A percentile compares a stretch with the other conserved stretches of the same genome.
Conservation (phyloP, 176 grass and related monocot genomes). For the Carex scoparia region DNA sequence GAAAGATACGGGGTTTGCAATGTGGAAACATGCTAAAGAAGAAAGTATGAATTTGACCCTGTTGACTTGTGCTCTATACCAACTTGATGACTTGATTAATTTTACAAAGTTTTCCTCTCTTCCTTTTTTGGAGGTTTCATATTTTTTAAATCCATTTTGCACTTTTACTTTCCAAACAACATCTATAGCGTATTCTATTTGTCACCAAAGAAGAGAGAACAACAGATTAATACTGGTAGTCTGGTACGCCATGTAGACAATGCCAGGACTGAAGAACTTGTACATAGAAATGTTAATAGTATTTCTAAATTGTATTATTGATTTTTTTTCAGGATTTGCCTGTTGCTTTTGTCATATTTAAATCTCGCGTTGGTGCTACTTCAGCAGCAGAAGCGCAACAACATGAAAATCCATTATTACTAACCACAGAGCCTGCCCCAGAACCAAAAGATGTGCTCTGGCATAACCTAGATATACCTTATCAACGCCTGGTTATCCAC, state of each 20-base stretch:
- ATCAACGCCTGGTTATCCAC: conserved; percentile 38
- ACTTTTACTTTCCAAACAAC: background rate
- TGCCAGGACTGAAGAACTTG: background rate
- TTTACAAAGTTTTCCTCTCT: background rate
- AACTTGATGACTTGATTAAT: background rate
- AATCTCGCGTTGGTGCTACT: conserved; percentile 58
- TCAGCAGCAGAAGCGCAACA: conserved; percentile 67
- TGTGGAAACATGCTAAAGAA: conserved; percentile 59
- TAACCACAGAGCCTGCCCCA: conserved; percentile 61
- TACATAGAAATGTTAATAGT: background rate
- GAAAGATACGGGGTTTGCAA: conserved; percentile 43
- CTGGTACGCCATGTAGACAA: background rate
- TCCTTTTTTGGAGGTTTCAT: background rate
- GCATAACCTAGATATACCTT: conserved; percentile 60
- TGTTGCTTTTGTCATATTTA: conserved; percentile 84
- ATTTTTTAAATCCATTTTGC: background rate
- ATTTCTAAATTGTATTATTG: background rate
- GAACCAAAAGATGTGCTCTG: conserved; percentile 71
- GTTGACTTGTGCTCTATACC: background rate
- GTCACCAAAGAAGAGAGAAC: background rate
- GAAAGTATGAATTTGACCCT: conserved; percentile 36
- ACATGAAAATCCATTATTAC: conserved; percentile 53
- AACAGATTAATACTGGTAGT: background rate
- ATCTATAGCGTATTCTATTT: background rate
- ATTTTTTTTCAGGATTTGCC: conserved; percentile 61